A percentile compares a stretch with the other conserved stretches of the same genome.
Conservation (phyloP, 1,284 basidiomycete species). For the Marasmius fiardii region DNA sequence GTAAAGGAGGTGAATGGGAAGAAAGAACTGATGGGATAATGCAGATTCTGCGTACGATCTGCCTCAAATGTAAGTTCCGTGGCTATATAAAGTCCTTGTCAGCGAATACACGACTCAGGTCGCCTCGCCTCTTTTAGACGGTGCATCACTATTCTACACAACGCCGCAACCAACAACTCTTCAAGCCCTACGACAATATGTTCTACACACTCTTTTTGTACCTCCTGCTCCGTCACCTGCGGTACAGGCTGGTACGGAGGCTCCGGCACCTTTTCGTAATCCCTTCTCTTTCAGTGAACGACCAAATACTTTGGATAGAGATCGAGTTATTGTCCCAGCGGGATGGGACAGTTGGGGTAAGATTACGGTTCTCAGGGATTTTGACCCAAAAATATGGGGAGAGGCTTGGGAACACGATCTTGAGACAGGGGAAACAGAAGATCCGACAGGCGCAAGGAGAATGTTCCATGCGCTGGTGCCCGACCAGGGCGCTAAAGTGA, state of each 20-base stretch:
- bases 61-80: constrained; percentile 84
- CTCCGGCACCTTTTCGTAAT: constrained; percentile 59
- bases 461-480: constrained; percentile 64
- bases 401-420: constrained; percentile 82
- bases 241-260: constrained; percentile 39
- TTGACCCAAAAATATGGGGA: constrained; percentile 80
- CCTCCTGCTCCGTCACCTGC: constrained; percentile 64
- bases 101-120: constrained; percentile 10
- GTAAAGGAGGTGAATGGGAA: constrained; percentile 88
- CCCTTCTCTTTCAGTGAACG: constrained; percentile 85
- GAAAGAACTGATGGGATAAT: constrained; percentile 95
- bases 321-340: constrained; percentile 87
- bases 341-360: constrained; percentile 99
- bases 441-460: constrained; percentile 50
- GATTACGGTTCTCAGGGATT: constrained; percentile 88
- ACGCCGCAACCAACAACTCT: constrained; percentile 81
- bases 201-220: constrained; percentile 83
- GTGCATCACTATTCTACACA: constrained; percentile 90
- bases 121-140: constrained; percentile 61
- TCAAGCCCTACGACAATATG: constrained; percentile 80
- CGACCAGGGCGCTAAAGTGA: constrained; percentile 69
- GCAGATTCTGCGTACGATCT: constrained; percentile 90
- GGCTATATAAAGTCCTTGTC: too few species aligned
- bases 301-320: constrained; percentile 90
- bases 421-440: constrained; percentile 34